phyloP scores from a whole-genome alignment of 371 early-diverging fungal species.

The Rhizopus sp. region DNA sequence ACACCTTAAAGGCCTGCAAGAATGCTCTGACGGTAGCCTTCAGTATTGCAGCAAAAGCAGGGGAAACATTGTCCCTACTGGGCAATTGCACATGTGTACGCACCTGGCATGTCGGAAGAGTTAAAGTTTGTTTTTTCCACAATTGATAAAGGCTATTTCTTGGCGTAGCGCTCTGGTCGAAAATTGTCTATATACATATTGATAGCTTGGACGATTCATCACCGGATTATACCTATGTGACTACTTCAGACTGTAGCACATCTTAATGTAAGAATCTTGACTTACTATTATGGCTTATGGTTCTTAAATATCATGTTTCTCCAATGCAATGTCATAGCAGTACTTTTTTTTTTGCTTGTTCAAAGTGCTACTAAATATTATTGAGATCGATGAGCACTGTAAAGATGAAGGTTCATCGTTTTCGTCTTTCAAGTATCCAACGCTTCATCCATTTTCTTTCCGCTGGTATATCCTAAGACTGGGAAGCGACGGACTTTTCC shows the following conservation, averaged over 20 bases:
- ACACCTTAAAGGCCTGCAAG: background rate
- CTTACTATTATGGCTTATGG: background rate
- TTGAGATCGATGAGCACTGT: too few species aligned
- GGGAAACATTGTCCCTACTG: background rate
- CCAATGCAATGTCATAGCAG: too few species aligned
- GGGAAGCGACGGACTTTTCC: too few species aligned
- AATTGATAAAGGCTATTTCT: background rate
- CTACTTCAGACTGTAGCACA: constrained; percentile 2
- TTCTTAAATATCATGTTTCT: too few species aligned
- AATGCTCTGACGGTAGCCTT: background rate
- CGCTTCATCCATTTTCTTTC: too few species aligned
- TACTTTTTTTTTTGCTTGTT: too few species aligned
- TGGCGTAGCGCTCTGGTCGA: constrained; percentile 3
- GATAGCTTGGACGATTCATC: background rate
- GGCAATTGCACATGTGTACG: constrained; percentile 1
- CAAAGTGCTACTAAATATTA: too few species aligned
- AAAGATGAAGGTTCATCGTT: too few species aligned
- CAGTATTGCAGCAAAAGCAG: background rate
- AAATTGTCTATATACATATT: background rate
- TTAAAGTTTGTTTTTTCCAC: background rate
- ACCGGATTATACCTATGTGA: background rate
- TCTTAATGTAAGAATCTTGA: background rate
- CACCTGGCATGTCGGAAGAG: constrained; percentile 1
- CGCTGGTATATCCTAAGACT: too few species aligned
- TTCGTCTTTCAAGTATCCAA: too few species aligned